Evolutionary conservation across 1,284 basidiomycete species (phyloP).

Genomic region (Ustilago trichophora): DNA sequence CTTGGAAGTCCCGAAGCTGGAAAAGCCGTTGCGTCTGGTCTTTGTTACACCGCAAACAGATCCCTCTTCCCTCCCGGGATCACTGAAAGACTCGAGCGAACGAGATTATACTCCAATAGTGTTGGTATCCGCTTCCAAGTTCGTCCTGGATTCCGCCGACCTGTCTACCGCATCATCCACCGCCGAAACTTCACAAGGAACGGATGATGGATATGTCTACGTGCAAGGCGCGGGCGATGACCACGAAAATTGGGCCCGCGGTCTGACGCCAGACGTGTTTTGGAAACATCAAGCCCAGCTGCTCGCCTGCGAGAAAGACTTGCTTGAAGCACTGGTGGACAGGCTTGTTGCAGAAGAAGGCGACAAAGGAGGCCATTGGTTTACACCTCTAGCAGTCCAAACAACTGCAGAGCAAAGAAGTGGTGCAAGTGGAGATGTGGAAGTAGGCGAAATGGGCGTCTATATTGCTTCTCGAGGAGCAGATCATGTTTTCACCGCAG

Average conservation of each 20-base stretch:
- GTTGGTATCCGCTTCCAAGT: slow-evolving; percentile 80
- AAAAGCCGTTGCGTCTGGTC: slow-evolving; percentile 73
- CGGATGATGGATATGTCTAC: slow-evolving; percentile 73
- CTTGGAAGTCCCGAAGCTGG: slow-evolving; percentile 66
- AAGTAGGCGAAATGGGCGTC: slow-evolving; percentile 12
- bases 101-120: slow-evolving; percentile 74
- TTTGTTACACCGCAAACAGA: slow-evolving; percentile 70
- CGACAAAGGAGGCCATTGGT: slow-evolving; percentile 20
- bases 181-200: no score
- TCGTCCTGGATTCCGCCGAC: slow-evolving; percentile 70
- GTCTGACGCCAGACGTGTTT: slow-evolving; percentile 77
- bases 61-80: neutral
- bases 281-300: slow-evolving; percentile 74
- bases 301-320: slow-evolving; percentile 68
- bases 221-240: slow-evolving; percentile 90
- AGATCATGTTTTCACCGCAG: slow-evolving; percentile 13
- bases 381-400: slow-evolving; percentile 9
- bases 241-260: slow-evolving; percentile 84
- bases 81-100: neutral
- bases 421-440: neutral
- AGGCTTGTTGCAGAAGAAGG: slow-evolving; percentile 10
- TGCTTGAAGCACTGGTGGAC: slow-evolving; percentile 69
- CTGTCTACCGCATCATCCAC: no score
- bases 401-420: neutral
- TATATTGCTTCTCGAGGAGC: slow-evolving; percentile 18